Percentiles rank a stretch among this genome's conserved stretches.
Conservation (phyloP, 164 flowering plant genomes). For the Umbellularia californica region DNA sequence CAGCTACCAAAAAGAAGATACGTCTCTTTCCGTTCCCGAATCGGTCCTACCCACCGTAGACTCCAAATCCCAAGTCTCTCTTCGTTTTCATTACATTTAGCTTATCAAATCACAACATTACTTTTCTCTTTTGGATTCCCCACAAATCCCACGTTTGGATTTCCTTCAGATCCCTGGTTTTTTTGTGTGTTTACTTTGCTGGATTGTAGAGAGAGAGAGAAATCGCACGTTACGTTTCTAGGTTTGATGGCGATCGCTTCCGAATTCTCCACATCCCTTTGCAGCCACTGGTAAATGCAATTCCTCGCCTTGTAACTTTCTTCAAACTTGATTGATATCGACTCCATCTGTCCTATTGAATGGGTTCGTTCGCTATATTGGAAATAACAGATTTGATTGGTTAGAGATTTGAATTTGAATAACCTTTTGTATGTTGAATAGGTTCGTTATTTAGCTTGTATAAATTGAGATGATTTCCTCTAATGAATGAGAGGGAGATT, state of each 20-base stretch:
- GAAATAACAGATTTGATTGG: background rate
- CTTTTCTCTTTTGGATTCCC: background rate
- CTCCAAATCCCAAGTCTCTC: background rate
- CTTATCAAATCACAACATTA: too few relatives aligned
- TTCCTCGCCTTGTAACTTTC: background rate
- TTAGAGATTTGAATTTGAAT: background rate
- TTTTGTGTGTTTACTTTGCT: background rate
- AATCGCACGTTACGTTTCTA: background rate
- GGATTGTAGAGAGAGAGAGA: background rate
- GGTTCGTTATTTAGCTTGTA: background rate
- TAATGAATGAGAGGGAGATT: too few relatives aligned
- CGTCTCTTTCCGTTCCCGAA: background rate
- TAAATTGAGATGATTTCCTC: too few relatives aligned
- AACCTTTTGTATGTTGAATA: background rate
- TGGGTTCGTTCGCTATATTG: too few relatives aligned
- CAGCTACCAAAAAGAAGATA: background rate
- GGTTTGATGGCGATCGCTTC: slow-evolving; percentile 40
- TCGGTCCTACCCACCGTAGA: background rate
- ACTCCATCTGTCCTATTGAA: background rate
- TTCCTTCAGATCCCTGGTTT: background rate
- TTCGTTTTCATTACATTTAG: background rate
- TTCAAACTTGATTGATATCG: background rate
- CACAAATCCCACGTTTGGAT: background rate
- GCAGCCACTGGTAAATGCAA: slow-evolving; percentile 61
- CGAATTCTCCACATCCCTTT: slow-evolving; percentile 40